These are phyloP conservation scores for Chalaropsis ovoidea DNA, from an alignment of 2,329 filamentous ascomycete species.

Conservation along the genomic window DNA sequence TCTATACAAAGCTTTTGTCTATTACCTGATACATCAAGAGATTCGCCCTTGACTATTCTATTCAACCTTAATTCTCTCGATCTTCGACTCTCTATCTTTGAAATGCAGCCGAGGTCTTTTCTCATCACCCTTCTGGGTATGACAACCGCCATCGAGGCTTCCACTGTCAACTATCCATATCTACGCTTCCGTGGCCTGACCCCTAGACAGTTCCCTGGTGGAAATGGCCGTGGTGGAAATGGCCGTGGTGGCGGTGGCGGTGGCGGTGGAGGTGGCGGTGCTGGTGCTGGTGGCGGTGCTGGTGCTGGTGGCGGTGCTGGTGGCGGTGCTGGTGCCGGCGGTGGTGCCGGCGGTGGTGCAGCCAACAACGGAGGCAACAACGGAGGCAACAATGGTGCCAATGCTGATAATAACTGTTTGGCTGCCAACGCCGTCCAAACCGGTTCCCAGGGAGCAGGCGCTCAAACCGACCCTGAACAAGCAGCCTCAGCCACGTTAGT, in stretches of 20 bases:
- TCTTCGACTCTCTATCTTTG: constrained; percentile 29
- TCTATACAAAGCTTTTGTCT: constrained; percentile 18
- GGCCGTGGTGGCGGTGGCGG: constrained; percentile 3
- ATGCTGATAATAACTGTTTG: constrained; percentile 34
- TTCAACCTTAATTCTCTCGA: constrained; percentile 15
- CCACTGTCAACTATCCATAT: constrained; percentile 34
- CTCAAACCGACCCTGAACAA: constrained; percentile 40
- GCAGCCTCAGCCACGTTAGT: constrained; percentile 44
- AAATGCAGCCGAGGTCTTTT: constrained; percentile 45
- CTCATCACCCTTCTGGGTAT: constrained; percentile 43
- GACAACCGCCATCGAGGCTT: constrained; percentile 39
- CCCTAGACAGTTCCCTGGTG: constrained; percentile 35
- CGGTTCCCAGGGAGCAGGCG: constrained; percentile 42
- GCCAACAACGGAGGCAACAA: constrained; percentile 28
- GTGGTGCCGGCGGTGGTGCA: constrained; percentile 23
- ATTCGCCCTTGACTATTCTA: constrained; percentile 26
- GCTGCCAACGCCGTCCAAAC: constrained; percentile 39
- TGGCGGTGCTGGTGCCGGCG: not conserved
- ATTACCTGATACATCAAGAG: constrained; percentile 12
- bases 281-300: constrained; percentile 18
- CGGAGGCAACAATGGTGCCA: not conserved
- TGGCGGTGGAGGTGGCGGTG: not conserved
- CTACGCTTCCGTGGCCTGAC: constrained; percentile 35
- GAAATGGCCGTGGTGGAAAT: constrained; percentile 25
- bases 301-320: constrained; percentile 26